These are phyloP conservation scores for Sugiyamaella castrensis DNA, from an alignment of 1,139 yeast species.

Conservation along the genomic window DNA sequence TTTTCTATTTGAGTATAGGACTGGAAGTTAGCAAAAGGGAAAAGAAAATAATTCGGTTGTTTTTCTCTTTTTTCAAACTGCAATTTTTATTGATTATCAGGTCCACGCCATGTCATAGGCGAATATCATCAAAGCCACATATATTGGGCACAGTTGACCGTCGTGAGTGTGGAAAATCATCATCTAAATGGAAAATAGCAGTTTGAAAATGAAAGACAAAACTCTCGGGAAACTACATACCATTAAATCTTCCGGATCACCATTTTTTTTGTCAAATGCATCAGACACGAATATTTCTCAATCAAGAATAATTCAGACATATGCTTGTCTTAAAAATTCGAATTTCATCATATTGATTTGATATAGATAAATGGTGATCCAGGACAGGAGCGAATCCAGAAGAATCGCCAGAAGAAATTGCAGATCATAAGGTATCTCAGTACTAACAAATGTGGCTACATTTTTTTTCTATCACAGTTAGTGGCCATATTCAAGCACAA, in stretches of 20 bases:
- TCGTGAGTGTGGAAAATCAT: conserved; percentile 98
- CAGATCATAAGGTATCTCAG: no score
- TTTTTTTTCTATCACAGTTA: no score
- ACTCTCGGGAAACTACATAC: not conserved
- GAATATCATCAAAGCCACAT: conserved; percentile 85
- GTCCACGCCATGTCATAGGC: conserved; percentile 99
- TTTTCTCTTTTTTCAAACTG: no score
- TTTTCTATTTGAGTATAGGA: no score
- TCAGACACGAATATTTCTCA: conserved; percentile 48
- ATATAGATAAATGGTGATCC: conserved; percentile 9
- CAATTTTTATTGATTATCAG: conserved; percentile 44
- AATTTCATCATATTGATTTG: conserved; percentile 70
- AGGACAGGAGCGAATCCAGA: no score
- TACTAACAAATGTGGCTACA: no score
- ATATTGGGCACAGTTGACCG: conserved; percentile 98
- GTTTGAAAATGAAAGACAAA: no score
- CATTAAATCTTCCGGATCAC: not conserved
- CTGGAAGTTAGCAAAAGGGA: not conserved
- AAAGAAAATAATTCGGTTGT: not conserved
- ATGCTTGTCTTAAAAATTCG: conserved; percentile 83
- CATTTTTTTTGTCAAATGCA: conserved; percentile 32
- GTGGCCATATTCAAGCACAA: no score
- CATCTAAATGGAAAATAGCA: conserved; percentile 42
- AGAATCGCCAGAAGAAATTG: no score
- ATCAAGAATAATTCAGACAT: conserved; percentile 80